Evolutionary conservation across 2,329 filamentous ascomycete genomes (phyloP), one percentile per base, ranked within the genome.

Genomic region (Colletotrichum chlorophyti): DNA sequence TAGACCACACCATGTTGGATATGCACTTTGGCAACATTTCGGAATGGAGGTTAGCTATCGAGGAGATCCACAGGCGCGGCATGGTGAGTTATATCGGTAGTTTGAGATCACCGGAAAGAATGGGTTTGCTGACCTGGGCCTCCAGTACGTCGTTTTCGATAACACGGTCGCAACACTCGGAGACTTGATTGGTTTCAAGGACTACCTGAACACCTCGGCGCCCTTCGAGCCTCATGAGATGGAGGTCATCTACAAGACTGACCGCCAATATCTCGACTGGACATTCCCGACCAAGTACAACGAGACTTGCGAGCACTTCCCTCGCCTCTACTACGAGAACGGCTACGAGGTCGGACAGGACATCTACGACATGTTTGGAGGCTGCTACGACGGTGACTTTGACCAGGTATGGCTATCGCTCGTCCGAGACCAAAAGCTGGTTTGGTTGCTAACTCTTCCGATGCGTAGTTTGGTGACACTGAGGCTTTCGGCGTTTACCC

Each of bases 101-200:
- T 14, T 4, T 2, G 48, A 11, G 14, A 24, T 6, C 14, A 12
- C 6, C 6, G 4, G 11, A 4, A 23, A 14, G 37, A 21, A 23
- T 7, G 6, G 11, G 11, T 78, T 88, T 79, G 80, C 82, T 51
- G 84, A 89, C 63, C 73, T 87, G 45, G 77, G 86, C 58, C 82
- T 82, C 8, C 88, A 87, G 85, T 88, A 87, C 72, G 83, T 88
- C 31, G 73, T 89, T 27, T 72, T 89, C 58, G 86, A 89, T 66
- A 88, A 88, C 65, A 89, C 86, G 1, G 79, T 89, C 66, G 80
- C 84, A 41, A 89, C 86, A 3, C 77, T 89, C 79, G 82, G 83
- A 48, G 84, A 89, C 64, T 73, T 89, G 47, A 79, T 89, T 60
- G 84, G 83, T 6, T 89, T 86, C 69, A 74, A 87, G 54, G 84